phyloP scores from a whole-genome alignment of 306 rosid species.

The Fagus sylvatica region DNA sequence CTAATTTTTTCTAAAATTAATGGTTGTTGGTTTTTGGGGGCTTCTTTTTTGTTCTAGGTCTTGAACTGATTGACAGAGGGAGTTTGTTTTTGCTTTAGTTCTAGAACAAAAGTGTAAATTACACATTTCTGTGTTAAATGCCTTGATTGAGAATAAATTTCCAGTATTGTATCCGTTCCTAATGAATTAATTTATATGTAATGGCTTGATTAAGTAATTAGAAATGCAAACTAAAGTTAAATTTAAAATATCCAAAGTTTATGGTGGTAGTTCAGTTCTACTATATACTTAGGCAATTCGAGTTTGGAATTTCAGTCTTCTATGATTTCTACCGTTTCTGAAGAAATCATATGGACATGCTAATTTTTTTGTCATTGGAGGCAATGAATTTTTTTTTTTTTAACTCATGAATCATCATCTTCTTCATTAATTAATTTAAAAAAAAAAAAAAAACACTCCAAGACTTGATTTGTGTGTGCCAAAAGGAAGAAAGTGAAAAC shows the following conservation, averaged over 20 bases:
- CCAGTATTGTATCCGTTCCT: neutral
- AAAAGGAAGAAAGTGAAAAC: constrained; percentile 15
- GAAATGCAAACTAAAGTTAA: too few species aligned
- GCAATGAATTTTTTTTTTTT: too few species aligned
- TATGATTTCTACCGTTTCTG: too few species aligned
- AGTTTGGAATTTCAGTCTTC: too few species aligned
- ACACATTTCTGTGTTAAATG: constrained; percentile 13
- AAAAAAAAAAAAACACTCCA: neutral
- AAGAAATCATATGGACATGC: too few species aligned
- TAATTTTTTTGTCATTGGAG: too few species aligned
- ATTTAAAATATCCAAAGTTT: too few species aligned
- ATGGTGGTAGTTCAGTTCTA: too few species aligned
- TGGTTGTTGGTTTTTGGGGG: neutral
- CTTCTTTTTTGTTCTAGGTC: constrained; percentile 22
- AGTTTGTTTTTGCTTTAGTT: constrained; percentile 4
- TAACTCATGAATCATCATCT: too few species aligned
- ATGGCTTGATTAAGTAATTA: too few species aligned
- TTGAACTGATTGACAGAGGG: constrained; percentile 23
- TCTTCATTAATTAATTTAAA: neutral
- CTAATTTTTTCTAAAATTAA: constrained; percentile 32
- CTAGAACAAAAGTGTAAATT: constrained; percentile 27
- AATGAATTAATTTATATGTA: neutral
- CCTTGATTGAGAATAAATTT: constrained; percentile 2
- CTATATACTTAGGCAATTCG: too few species aligned
- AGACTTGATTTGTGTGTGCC: neutral